Evolutionary conservation across 305 asterid species (phyloP), one percentile per base, ranked within the genome.

Genomic region (Coffea humblotiana): DNA sequence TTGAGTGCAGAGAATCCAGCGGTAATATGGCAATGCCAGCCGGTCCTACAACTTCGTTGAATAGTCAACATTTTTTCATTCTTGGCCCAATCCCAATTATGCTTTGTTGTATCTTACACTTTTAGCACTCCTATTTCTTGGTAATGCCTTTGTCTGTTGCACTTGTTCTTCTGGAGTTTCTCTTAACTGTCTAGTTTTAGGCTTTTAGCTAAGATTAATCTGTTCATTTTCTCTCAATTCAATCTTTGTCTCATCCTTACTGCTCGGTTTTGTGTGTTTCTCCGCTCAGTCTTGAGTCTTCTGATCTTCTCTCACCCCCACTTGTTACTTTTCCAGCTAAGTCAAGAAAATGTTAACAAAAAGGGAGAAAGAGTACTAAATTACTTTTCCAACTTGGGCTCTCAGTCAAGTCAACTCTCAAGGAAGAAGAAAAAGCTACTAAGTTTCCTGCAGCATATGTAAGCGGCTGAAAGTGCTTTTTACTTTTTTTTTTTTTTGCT

Each of bases 371-470:
- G 18, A 71, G 60, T 45, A 4, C 3, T 2, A 13, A 2, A 40
- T 14, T 63, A 63, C 35, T 63, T 21, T 49, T 77, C 65, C 51
- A 19, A 21, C 37, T 67, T 77, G 74, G 66, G 27, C 47, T 0
- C 11, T 63, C 8, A 49, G 58, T 58, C 83, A 21, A 75, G 83
- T 81, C 77, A 68, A 81, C 77, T 45, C 45, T 45, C 32, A n/a
- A 58, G 76, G 72, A 51, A 75, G 76, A 51, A 75, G 76, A 69
- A 32, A 32, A 32, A 69, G 32, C 70, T 43, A 32, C 23, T 15
- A 47, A 35, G 77, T 68, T 81, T 75, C 77, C 60, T 80, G 79
- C 76, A 43, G 75, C 74, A 70, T 74, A 25, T 66, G 49, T 80
- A 52, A 81, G 75, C 51, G 10, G 32, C 61, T 21, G n/a, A 32